Evolutionary conservation across 176 grass and related monocot genomes (phyloP).

Genomic region (Thinopyrum elongatum): DNA sequence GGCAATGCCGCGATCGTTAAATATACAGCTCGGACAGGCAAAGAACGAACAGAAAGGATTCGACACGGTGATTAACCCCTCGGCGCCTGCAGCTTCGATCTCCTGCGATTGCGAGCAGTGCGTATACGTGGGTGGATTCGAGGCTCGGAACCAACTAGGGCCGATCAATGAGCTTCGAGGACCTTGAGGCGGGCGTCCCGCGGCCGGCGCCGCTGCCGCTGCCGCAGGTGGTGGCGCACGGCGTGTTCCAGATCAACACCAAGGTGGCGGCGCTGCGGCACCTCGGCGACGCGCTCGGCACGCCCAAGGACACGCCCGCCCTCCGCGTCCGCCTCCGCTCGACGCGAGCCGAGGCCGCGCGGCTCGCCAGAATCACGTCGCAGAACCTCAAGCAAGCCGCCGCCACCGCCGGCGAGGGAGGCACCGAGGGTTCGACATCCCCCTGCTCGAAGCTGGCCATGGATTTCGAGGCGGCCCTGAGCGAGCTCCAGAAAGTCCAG

Average conservation of each 20-base stretch:
- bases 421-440: neutral
- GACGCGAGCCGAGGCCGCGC: slow-evolving; percentile 38
- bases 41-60: too few relatives aligned
- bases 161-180: slow-evolving; percentile 57
- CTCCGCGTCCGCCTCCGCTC: slow-evolving; percentile 49
- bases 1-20: too few relatives aligned
- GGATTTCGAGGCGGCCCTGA: slow-evolving; percentile 55
- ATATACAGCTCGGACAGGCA: too few relatives aligned
- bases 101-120: too few relatives aligned
- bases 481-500: slow-evolving; percentile 51
- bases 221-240: slow-evolving; percentile 38
- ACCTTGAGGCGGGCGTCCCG: slow-evolving; percentile 39
- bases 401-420: slow-evolving; percentile 25
- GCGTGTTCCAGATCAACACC: slow-evolving; percentile 80
- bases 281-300: slow-evolving; percentile 49
- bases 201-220: slow-evolving; percentile 9
- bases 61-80: too few relatives aligned
- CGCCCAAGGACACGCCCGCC: slow-evolving; percentile 45
- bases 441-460: slow-evolving; percentile 46
- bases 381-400: slow-evolving; percentile 25
- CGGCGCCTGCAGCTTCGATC: too few relatives aligned
- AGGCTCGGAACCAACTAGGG: too few relatives aligned
- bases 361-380: slow-evolving; percentile 53
- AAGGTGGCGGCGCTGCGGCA: slow-evolving; percentile 50
- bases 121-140: too few relatives aligned